Conservation (phyloP, 371 early-diverging fungal genomes). For the Mucor indicus region DNA sequence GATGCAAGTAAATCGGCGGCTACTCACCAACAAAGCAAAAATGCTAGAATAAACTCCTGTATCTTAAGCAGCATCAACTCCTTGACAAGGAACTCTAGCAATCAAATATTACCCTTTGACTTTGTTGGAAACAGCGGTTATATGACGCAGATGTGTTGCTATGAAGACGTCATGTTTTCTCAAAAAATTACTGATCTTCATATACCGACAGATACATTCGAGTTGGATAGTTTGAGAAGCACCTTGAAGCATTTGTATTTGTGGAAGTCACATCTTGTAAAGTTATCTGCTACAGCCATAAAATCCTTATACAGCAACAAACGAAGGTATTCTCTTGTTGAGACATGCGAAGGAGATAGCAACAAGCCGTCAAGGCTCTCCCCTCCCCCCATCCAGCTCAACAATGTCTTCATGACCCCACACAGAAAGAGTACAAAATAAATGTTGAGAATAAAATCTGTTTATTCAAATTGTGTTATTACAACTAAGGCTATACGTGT, state of each 20-base stretch:
- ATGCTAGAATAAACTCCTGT: conserved; percentile 13
- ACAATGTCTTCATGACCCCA: conserved; percentile 8
- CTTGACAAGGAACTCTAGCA: background rate
- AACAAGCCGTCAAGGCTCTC: conserved; percentile 4
- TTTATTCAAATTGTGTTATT: conserved; percentile 10
- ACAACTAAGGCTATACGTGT: conserved; percentile 13
- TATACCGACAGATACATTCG: conserved; percentile 10
- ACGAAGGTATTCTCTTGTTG: conserved; percentile 10
- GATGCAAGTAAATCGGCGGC: conserved; percentile 8
- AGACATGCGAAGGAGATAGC: conserved; percentile 8
- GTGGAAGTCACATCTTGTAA: conserved; percentile 6
- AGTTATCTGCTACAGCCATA: conserved; percentile 2
- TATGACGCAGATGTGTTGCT: conserved; percentile 9
- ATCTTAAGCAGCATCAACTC: conserved; percentile 14
- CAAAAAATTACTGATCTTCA: conserved; percentile 3
- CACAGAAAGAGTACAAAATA: conserved; percentile 11
- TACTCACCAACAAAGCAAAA: conserved; percentile 14
- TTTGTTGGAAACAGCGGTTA: conserved; percentile 12
- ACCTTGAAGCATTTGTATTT: conserved; percentile 9
- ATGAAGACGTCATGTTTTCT: conserved; percentile 9
- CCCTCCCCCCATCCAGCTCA: conserved; percentile 7
- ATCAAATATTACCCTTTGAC: conserved; percentile 12
- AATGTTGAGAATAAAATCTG: conserved; percentile 9
- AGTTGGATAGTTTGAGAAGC: conserved; percentile 5
- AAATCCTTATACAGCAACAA: conserved; percentile 12